Percentiles rank a stretch among this genome's conserved stretches.
Conservation (phyloP, 495 filamentous ascomycete genomes). For the Evansstolkia leycettana region DNA sequence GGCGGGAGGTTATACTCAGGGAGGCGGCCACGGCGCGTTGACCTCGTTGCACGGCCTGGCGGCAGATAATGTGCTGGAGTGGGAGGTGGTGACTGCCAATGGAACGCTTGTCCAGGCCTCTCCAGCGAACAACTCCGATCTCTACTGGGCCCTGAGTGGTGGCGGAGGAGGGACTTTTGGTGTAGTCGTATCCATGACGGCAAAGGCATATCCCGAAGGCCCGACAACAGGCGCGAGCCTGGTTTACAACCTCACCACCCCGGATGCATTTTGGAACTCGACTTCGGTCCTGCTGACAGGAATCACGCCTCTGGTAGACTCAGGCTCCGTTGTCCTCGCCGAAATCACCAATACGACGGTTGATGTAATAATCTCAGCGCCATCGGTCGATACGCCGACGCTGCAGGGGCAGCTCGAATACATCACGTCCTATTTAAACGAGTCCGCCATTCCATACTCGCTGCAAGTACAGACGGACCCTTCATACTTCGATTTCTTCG, state of each 20-base stretch:
- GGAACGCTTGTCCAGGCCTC: conserved; percentile 40
- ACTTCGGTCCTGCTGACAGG: conserved; percentile 24
- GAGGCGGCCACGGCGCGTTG: conserved; percentile 49
- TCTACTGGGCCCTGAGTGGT: conserved; percentile 58
- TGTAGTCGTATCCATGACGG: conserved; percentile 44
- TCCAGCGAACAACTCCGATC: conserved; percentile 39
- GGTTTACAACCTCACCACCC: conserved; percentile 14
- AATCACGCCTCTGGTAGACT: conserved; percentile 35
- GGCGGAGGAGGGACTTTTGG: conserved; percentile 55
- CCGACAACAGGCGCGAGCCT: conserved; percentile 18
- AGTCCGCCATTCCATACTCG: no score
- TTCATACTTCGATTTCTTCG: no score
- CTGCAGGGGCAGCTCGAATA: no score
- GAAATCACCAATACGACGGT: no score
- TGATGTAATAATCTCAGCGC: no score
- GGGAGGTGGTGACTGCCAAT: conserved; percentile 42
- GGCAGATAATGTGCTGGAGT: conserved; percentile 50
- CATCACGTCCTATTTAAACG: no score
- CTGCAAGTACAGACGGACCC: no score
- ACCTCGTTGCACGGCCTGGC: conserved; percentile 41
- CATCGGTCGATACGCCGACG: no score
- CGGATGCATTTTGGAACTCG: conserved; percentile 34
- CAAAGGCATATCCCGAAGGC: conserved; percentile 28
- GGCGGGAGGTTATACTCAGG: conserved; percentile 46
- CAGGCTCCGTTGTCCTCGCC: no score